Base-by-base conservation (phyloP, 805 yeast species). In the Sugiyamaella qingdaonensis region DNA sequence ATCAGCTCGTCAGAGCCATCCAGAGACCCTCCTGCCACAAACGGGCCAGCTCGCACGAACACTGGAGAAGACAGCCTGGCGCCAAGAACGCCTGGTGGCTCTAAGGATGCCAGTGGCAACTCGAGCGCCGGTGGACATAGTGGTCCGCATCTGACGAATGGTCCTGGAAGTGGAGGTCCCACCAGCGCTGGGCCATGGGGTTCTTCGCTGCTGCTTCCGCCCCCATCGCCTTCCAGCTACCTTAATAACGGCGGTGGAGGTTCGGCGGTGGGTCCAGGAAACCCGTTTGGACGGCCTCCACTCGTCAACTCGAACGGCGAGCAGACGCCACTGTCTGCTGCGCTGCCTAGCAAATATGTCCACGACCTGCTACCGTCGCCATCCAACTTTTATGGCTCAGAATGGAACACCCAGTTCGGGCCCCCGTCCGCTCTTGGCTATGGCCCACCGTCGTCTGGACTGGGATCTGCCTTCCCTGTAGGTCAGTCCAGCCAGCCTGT, bases 301-400 rank as follows among this genome's bases (percentile, higher is more conserved):
- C 55, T 59, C 48, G 61, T 53, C 9, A 50, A 31, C 21, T 73
- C 54, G 14, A 59, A 64, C 27, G 81, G 84, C 10, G 89, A 84
- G 37, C 89, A 85, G 55, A 82, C 90, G 0, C 88, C 91, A 2
- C 67, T 85, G 11, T 73, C 82, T 2, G 85, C 85, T 5, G 84
- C 82, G 0, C 70, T 87, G 21, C 91, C 95, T 2, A 80, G 87
- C 1, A 75, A 86, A 49, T 87, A 82, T 61, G 81, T 86, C 41
- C 78, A 78, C 54, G 95, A 87, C 61, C 73, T 85, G 64, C 81
- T 88, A 61, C 91, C 90, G 31, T 85, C 92, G 4, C 96, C 96
- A 0, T 79, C 83, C n/a, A 85, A 80, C 57, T 82, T 83, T 59
- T 87, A 85, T 61, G 79, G 82, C 5, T 75, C 80, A 51, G 84